phyloP scores from a whole-genome alignment of 495 filamentous ascomycete genomes.

The Aspergillus mulundensis region DNA sequence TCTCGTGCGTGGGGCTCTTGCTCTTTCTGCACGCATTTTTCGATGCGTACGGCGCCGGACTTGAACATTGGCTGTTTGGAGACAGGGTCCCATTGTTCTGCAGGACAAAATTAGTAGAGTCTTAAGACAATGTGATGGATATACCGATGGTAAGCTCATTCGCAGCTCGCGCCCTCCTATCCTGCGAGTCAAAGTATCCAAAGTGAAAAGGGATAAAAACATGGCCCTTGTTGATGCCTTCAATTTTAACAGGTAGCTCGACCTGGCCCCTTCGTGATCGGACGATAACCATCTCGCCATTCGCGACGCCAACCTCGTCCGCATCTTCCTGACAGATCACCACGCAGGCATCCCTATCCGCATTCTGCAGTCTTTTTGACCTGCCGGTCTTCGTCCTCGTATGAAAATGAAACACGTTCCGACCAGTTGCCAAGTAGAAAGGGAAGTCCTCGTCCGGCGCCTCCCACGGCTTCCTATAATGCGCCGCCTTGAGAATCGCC shows the following conservation, averaged over 20 bases:
- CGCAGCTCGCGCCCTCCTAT: not conserved
- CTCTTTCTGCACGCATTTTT: conserved; percentile 12
- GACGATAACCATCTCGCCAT: conserved; percentile 4
- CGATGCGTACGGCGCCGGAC: conserved; percentile 11
- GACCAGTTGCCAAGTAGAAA: not conserved
- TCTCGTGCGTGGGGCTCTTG: not conserved
- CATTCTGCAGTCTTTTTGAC: not conserved
- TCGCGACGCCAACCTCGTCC: not conserved
- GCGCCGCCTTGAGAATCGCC: conserved; percentile 3
- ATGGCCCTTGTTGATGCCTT: not conserved
- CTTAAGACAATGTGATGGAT: not conserved
- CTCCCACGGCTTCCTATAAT: not conserved
- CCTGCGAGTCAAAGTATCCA: conserved; percentile 1
- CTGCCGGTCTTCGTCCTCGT: conserved; percentile 6
- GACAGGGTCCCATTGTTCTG: conserved; percentile 18
- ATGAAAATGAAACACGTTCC: conserved; percentile 6
- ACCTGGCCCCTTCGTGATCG: not conserved
- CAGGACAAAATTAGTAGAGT: too few relatives aligned
- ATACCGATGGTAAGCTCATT: conserved; percentile 5
- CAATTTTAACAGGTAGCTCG: not conserved
- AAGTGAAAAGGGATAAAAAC: conserved; percentile 9
- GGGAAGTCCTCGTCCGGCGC: not conserved
- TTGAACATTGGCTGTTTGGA: conserved; percentile 19
- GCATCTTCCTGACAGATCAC: conserved; percentile 1
- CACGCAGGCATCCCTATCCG: not conserved